Conservation (phyloP, 345 rosid species). For the Crucihimalaya himalaica region DNA sequence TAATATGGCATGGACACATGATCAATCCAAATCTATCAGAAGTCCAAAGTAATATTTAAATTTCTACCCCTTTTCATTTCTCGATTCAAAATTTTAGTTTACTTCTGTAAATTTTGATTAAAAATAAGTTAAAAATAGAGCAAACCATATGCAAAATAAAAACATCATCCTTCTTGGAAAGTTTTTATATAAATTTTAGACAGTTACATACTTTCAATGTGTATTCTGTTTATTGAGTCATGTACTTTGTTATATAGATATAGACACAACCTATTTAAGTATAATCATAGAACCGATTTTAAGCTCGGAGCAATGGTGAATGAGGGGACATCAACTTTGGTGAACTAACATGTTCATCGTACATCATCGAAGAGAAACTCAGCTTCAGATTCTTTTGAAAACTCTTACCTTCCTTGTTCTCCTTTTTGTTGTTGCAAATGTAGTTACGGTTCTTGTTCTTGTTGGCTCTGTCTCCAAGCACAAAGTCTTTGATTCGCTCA, state of each 20-base stretch:
- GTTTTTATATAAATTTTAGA: too few species aligned
- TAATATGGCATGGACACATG: not conserved
- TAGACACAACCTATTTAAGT: not conserved
- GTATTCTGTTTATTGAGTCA: not conserved
- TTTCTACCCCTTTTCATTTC: too few species aligned
- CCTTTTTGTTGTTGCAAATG: constrained; percentile 14
- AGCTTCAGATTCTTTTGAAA: constrained; percentile 54
- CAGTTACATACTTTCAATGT: not conserved
- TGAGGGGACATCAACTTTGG: constrained; percentile 62
- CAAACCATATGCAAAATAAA: not conserved
- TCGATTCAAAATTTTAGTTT: too few species aligned
- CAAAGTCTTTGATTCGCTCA: constrained; percentile 31
- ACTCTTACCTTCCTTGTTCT: constrained; percentile 29
- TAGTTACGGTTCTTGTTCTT: constrained; percentile 10
- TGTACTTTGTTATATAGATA: not conserved
- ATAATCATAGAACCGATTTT: not conserved
- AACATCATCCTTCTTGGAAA: not conserved
- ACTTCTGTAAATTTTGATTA: not conserved
- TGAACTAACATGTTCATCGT: constrained; percentile 54
- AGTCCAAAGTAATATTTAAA: not conserved
- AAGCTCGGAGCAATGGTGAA: constrained; percentile 50
- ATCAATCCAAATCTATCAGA: not conserved
- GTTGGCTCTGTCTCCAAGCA: constrained; percentile 3
- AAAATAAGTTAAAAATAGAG: not conserved
- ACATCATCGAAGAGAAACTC: constrained; percentile 48